Percentiles rank a stretch among this genome's conserved stretches.
These are phyloP conservation scores for Macrophomina pseudophaseolina DNA, from an alignment of 2,329 filamentous ascomycete genomes.

Conservation along the genomic window DNA sequence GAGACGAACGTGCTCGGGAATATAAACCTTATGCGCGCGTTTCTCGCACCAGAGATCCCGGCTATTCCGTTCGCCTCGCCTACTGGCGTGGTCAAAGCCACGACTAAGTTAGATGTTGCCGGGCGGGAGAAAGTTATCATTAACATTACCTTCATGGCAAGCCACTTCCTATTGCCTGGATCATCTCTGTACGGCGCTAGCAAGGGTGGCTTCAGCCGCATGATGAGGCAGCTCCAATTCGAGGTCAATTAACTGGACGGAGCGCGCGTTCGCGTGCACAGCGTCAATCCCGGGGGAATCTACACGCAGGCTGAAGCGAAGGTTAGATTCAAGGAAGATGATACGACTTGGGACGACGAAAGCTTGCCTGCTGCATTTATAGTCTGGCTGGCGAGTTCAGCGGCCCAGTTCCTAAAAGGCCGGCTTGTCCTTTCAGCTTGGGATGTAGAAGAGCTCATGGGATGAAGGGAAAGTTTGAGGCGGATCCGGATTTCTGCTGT, in stretches of 20 bases:
- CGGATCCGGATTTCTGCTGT: no score
- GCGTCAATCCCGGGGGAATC: neutral
- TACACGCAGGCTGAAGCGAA: no score
- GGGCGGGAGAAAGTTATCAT: constrained; percentile 3
- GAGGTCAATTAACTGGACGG: neutral
- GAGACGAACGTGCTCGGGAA: constrained; percentile 28
- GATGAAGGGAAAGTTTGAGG: no score
- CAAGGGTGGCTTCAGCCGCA: constrained; percentile 17
- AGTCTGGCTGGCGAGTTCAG: no score
- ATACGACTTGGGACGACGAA: no score
- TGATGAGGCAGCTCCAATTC: constrained; percentile 21
- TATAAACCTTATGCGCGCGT: constrained; percentile 29
- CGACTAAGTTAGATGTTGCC: neutral
- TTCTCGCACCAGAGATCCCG: constrained; percentile 25
- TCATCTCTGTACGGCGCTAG: constrained; percentile 24
- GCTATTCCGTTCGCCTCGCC: neutral
- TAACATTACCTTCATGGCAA: constrained; percentile 6
- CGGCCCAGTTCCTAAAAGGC: no score
- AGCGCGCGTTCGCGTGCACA: neutral
- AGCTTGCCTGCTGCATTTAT: no score
- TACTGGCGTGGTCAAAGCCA: neutral
- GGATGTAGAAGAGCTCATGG: no score
- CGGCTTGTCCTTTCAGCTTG: no score
- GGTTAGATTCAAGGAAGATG: no score
- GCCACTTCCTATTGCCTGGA: neutral